Percentiles rank a stretch among this genome's conserved stretches.
These are phyloP conservation scores for Cladosporium sp. DNA, from an alignment of 2,329 filamentous ascomycete genomes.

Conservation along the genomic window DNA sequence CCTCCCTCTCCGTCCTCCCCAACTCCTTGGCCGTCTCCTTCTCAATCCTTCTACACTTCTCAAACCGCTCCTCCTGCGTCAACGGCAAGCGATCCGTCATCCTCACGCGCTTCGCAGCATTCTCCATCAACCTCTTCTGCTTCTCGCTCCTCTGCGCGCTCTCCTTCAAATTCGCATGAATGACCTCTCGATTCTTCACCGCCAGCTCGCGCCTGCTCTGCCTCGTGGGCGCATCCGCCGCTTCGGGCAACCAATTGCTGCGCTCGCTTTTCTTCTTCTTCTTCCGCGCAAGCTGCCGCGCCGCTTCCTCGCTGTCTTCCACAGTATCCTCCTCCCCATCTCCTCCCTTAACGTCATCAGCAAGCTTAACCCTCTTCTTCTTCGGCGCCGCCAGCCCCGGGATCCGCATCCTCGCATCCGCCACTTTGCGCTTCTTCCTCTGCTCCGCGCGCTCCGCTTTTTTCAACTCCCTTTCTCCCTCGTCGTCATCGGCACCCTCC, in stretches of 20 bases:
- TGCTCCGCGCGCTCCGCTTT: constrained; percentile 67
- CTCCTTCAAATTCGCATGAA: constrained; percentile 68
- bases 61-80: constrained; percentile 73
- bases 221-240: constrained; percentile 58
- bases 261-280: constrained; percentile 73
- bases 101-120: constrained; percentile 55
- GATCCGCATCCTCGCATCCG: constrained; percentile 64
- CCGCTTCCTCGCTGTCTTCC: constrained; percentile 13
- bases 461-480: constrained; percentile 84
- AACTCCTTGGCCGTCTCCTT: constrained; percentile 75
- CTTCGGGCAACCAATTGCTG: constrained; percentile 64
- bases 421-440: constrained; percentile 76
- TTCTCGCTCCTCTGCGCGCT: constrained; percentile 67
- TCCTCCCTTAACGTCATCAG: constrained; percentile 32
- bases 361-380: constrained; percentile 59
- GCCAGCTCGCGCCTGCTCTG: constrained; percentile 61
- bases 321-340: constrained; percentile 18
- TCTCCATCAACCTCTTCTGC: constrained; percentile 62
- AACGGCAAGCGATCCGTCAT: constrained; percentile 76
- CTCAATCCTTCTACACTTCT: constrained; percentile 57
- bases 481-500: constrained; percentile 62
- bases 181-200: constrained; percentile 53
- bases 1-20: constrained; percentile 91
- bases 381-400: constrained; percentile 56
- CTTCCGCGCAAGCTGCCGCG: constrained; percentile 36